phyloP scores from a whole-genome alignment of 1,284 basidiomycete species.

The Heterobasidion parviporum region DNA sequence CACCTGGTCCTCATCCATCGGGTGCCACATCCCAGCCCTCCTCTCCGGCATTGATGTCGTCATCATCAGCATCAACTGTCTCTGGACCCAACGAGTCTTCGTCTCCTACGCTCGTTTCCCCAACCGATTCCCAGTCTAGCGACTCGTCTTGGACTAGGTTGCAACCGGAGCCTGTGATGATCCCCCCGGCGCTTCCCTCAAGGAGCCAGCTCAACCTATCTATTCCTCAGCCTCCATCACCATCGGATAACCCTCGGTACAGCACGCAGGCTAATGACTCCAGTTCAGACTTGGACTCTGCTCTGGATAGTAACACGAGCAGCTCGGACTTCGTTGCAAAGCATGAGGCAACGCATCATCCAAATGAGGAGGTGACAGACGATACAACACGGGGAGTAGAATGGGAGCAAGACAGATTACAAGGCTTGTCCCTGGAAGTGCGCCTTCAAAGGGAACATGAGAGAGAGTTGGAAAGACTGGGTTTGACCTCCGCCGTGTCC shows the following conservation, averaged over 20 bases:
- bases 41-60: conserved; percentile 4
- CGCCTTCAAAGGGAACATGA: conserved; percentile 19
- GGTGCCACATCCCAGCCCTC: conserved; percentile 4
- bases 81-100: neutral
- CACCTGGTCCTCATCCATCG: conserved; percentile 1
- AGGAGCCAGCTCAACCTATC: conserved; percentile 6
- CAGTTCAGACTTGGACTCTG: conserved; percentile 6
- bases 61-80: neutral
- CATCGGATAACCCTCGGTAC: conserved; percentile 7
- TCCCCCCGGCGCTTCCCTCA: neutral
- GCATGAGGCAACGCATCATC: conserved; percentile 3
- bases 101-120: neutral
- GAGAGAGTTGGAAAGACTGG: conserved; percentile 12
- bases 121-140: neutral
- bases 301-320: conserved; percentile 8
- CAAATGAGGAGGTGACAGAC: no score
- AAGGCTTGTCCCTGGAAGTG: conserved; percentile 20
- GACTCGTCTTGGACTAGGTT: neutral
- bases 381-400: conserved; percentile 8
- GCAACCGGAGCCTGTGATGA: neutral
- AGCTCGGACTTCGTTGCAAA: conserved; percentile 19
- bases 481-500: conserved; percentile 9
- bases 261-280: conserved; percentile 11
- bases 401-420: conserved; percentile 23
- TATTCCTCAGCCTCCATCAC: conserved; percentile 4